Base-by-base conservation (phyloP, 352 stramenopile species). In the Poterioochromonas sp. region DNA sequence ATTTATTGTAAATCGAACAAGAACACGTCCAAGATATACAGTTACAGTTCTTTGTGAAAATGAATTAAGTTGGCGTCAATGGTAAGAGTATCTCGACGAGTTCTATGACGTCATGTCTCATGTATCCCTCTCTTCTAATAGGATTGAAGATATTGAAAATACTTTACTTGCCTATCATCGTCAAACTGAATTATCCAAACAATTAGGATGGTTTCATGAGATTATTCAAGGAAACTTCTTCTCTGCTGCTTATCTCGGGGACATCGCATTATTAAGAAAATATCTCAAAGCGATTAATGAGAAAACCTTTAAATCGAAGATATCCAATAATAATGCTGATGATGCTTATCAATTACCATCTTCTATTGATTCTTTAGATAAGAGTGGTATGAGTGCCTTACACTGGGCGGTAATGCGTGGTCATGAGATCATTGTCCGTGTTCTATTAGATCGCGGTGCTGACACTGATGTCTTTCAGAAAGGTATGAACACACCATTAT, bases 151-250 rank as follows among this genome's bases (percentile, higher is more conserved):
- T 26, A 3, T 74, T 12, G 41, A 51, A 39, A 74, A 54, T 54
- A 54, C 40, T 1, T 40, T 74, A 2, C 43, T 74, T 8, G 65
- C 39, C 0, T 74, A 74, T 35, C 41, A 74, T 39, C 37, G 65
- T 1, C 3, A 74, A 1, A 74, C 65, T 39, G 37, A 51, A 18
- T 39, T 39, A 35, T 8, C 65, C 18, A 74, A 54, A 54, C 20
- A 58, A 26, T 1, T 74, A 32, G 65, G 65, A 1, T 74, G 65
- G 65, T 74, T 74, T 54, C 37, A 74, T n/a, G 65, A 74, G 18
- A 54, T 74, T 35, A 54, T 54, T 18, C 65, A 58, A 58, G 65
- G 65, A 12, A 58, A 8, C 18, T 40, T 74, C 11, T 35, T 44
- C 29, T 74, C 65, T 51, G 65, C 65, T 18, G 65, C 65, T 11